Conservation (phyloP, 148 eudicot species). For the Spergularia marina region DNA sequence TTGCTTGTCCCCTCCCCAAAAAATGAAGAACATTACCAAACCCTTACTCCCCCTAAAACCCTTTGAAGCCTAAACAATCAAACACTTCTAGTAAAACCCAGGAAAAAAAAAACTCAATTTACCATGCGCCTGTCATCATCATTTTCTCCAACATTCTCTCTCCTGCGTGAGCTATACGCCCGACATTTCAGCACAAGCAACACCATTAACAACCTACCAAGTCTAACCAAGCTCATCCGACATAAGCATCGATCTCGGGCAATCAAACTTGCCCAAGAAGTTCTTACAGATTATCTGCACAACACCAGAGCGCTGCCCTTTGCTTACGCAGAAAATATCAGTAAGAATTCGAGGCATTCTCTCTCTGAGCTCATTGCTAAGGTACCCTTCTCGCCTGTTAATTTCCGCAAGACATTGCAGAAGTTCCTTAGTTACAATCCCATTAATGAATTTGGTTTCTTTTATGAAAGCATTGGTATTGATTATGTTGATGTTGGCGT, state of each 20-base stretch:
- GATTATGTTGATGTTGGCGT: constrained; percentile 33
- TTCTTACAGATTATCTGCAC: constrained; percentile 67
- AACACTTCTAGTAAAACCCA: neutral
- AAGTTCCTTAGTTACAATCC: constrained; percentile 71
- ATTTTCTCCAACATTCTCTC: neutral
- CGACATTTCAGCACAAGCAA: constrained; percentile 29
- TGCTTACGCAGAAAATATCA: constrained; percentile 55
- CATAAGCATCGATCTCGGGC: constrained; percentile 36
- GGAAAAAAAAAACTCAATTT: neutral
- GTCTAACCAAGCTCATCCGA: constrained; percentile 43
- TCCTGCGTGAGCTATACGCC: constrained; percentile 1
- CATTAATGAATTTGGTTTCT: constrained; percentile 65
- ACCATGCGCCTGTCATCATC: constrained; percentile 14
- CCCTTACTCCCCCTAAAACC: too few relatives aligned
- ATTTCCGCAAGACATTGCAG: constrained; percentile 36
- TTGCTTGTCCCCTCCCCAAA: too few relatives aligned
- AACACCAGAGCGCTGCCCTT: constrained; percentile 49
- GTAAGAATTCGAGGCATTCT: constrained; percentile 37
- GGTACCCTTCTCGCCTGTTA: constrained; percentile 32
- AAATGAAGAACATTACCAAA: too few relatives aligned
- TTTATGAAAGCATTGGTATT: constrained; percentile 81
- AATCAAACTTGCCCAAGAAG: constrained; percentile 43
- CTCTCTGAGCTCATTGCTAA: constrained; percentile 39
- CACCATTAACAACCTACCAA: constrained; percentile 21
- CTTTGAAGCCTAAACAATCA: too few relatives aligned